Conservation (phyloP, 805 yeast genomes). For the Monosporozyma yasuniensis region DNA sequence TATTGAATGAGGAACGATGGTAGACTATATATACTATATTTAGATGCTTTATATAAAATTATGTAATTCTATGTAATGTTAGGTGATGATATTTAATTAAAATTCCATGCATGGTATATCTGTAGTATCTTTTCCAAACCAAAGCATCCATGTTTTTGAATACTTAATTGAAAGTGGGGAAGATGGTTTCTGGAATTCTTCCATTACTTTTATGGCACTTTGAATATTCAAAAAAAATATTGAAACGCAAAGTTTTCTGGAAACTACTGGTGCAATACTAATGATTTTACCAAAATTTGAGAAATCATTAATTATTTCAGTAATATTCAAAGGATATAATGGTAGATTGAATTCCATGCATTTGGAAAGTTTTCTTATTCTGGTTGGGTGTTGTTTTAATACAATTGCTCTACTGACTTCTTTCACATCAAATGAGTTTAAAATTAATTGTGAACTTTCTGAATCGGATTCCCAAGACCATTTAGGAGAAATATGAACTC, state of each 20-base stretch:
- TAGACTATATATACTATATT: neutral
- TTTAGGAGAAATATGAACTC: conserved; percentile 37
- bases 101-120: conserved; percentile 36
- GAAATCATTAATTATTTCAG: conserved; percentile 42
- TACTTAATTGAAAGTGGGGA: conserved; percentile 39
- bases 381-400: conserved; percentile 30
- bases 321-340: conserved; percentile 39
- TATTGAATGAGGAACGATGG: neutral
- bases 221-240: conserved; percentile 50
- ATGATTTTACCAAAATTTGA: conserved; percentile 47
- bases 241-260: conserved; percentile 53
- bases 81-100: too few species aligned
- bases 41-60: neutral
- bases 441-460: conserved; percentile 20
- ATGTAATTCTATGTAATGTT: neutral
- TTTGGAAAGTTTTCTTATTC: neutral
- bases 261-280: conserved; percentile 58
- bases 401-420: conserved; percentile 34
- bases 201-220: conserved; percentile 52
- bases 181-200: conserved; percentile 31
- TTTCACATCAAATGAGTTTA: neutral
- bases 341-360: conserved; percentile 18
- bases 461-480: conserved; percentile 32
- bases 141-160: conserved; percentile 46
- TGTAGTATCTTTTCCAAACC: conserved; percentile 61